Base-by-base conservation (phyloP, 2,329 filamentous ascomycete genomes). In the Scortechinia acanthostroma region DNA sequence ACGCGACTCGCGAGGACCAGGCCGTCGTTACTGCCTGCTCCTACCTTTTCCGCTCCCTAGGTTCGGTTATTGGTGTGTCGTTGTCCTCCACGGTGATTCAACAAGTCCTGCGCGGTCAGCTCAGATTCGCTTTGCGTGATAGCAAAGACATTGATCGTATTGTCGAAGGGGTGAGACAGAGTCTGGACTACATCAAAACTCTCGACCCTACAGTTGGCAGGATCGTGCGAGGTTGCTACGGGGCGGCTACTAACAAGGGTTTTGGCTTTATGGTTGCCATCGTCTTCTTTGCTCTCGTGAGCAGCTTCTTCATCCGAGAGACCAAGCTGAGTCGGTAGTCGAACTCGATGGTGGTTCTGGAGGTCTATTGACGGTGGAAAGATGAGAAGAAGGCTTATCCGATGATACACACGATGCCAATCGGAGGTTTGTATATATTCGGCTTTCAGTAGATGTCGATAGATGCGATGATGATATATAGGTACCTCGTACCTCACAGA, bases 21-120 rank as follows among this genome's bases (percentile, higher is more conserved):
- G 86, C 88, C 2, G 76, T 91, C 1, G 84, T 82, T 3, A 86
- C 87, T 15, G 87, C 88, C 4, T 89, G 85, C 59, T 86, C 81
- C 17, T 91, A 91, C 62, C 76, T 91, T 20, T 91, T 91, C 69
- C 80, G 87, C 30, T 84, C 83, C 1, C 69, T 91, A 1, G 88
- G 35, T 6, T 40, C 35, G 6, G 35, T 40, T 6, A 40, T 40
- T 40, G 35, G 86, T 10, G 70, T 90, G 46, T 84, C 83, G n/a
- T 65, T 88, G 47, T 76, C 77, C 43, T 80, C 85, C 1, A 86
- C 85, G 1, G 73, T 88, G 4, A 74, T 89, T 42, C 88, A 91
- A 57, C 79, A 86, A 55, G 70, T 73, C 2, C 68, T 91, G 17
- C 70, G 84, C 15, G 65, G 64, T 2, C 67, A 74, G 42, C 67